Evolutionary conservation across 192 early-diverging fungal genomes (phyloP).

Genomic region (Jimgerdemannia lactiflua): DNA sequence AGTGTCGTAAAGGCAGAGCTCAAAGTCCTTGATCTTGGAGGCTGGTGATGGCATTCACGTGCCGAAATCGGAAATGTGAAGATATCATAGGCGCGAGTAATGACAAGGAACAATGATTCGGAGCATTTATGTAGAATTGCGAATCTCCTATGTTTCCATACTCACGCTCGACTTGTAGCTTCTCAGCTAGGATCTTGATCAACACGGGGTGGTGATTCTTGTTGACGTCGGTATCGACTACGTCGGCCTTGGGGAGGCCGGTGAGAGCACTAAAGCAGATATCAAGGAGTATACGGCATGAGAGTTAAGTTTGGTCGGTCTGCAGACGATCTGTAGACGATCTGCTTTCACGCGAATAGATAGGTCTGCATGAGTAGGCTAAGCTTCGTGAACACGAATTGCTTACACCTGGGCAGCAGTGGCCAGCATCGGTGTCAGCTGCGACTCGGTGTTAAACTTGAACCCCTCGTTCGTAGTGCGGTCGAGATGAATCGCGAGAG

Average conservation of each 20-base stretch:
- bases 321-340: too few relatives aligned
- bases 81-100: conserved; percentile 59
- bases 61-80: too few relatives aligned
- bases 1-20: conserved; percentile 96
- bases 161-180: conserved; percentile 64
- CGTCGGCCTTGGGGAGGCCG: conserved; percentile 12
- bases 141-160: background rate
- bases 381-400: background rate
- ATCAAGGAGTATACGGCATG: background rate
- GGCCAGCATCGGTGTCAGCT: conserved; percentile 87
- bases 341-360: too few relatives aligned
- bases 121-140: background rate
- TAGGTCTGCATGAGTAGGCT: background rate
- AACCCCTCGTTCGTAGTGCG: conserved; percentile 72
- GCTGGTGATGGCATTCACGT: conserved; percentile 24
- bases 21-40: conserved; percentile 89
- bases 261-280: conserved; percentile 13
- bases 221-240: conserved; percentile 24
- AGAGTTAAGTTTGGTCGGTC: background rate
- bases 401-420: conserved; percentile 60
- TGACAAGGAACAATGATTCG: background rate
- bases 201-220: conserved; percentile 81
- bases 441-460: conserved; percentile 94
- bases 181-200: conserved; percentile 71
- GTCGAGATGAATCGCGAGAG: conserved; percentile 96